These are phyloP conservation scores for Ogataea paradorogensis DNA, from an alignment of 805 yeast species.

Conservation along the genomic window DNA sequence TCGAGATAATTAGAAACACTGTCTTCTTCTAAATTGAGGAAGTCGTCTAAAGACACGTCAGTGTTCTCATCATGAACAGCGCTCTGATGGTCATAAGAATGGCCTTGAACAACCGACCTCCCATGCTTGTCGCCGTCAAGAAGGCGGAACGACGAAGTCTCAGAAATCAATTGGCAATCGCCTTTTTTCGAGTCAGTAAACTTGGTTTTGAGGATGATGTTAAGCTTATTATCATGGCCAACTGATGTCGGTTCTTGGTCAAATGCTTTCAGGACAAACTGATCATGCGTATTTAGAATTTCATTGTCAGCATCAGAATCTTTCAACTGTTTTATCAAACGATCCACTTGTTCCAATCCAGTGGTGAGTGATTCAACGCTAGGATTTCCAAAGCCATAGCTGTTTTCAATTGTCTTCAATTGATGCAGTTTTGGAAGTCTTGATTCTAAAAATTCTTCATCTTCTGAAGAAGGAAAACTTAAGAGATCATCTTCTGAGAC, in stretches of 20 bases:
- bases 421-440: constrained; percentile 12
- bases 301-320: constrained; percentile 19
- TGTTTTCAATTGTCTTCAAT: constrained; percentile 12
- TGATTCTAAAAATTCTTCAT: constrained; percentile 22
- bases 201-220: background rate
- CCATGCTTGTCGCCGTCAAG: constrained; percentile 15
- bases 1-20: background rate
- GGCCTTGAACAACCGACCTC: background rate
- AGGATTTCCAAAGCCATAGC: constrained; percentile 1
- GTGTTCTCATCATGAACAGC: background rate
- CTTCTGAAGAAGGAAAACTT: constrained; percentile 27
- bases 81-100: background rate
- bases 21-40: constrained; percentile 21
- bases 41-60: constrained; percentile 22
- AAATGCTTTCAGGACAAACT: constrained; percentile 5
- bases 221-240: background rate
- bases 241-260: background rate
- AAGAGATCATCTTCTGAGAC: constrained; percentile 19
- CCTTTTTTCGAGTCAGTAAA: constrained; percentile 5
- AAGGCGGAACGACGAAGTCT: constrained; percentile 24
- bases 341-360: constrained; percentile 31
- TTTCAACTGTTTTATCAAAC: constrained; percentile 26
- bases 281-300: constrained; percentile 16
- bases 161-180: constrained; percentile 25
- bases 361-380: constrained; percentile 22